These are phyloP conservation scores for Plasmodium knowlesi DNA, from an alignment of 169 alveolate genomes.

Conservation along the genomic window DNA sequence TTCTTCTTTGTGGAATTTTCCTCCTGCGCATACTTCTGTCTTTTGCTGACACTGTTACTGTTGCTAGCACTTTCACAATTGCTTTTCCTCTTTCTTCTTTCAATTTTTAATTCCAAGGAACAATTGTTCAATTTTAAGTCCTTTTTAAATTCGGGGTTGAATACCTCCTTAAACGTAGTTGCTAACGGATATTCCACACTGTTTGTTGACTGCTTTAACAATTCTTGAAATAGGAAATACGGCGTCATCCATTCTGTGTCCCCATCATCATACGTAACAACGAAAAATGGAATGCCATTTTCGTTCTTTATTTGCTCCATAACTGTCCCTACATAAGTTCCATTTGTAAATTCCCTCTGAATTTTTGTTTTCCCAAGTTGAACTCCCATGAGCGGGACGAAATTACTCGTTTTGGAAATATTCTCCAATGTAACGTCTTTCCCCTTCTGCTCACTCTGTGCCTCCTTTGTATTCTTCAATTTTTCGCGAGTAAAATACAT, in stretches of 20 bases:
- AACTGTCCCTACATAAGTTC: conserved; percentile 72
- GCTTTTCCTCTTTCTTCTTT: conserved; percentile 41
- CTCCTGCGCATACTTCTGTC: conserved; percentile 36
- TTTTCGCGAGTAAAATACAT: neutral
- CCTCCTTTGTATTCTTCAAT: neutral
- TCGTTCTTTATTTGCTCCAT: conserved; percentile 69
- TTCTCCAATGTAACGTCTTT: neutral
- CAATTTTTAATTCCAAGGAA: conserved; percentile 61
- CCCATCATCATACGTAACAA: conserved; percentile 75
- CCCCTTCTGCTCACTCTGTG: neutral
- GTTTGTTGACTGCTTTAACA: conserved; percentile 68
- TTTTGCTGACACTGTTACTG: conserved; percentile 42
- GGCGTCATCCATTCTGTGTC: conserved; percentile 76
- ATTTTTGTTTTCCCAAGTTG: conserved; percentile 73
- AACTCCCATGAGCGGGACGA: conserved; percentile 68
- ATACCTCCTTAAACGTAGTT: conserved; percentile 52
- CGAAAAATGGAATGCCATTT: conserved; percentile 49
- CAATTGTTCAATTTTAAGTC: conserved; percentile 54
- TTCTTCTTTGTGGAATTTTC: conserved; percentile 13
- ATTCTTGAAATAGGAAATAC: conserved; percentile 65
- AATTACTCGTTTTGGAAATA: neutral
- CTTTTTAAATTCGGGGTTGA: conserved; percentile 52
- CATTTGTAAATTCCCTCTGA: conserved; percentile 76
- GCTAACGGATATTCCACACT: conserved; percentile 69
- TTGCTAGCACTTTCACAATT: conserved; percentile 32